These are phyloP conservation scores for Colletotrichum shisoi DNA, from an alignment of 2,329 filamentous ascomycete genomes.

Conservation along the genomic window DNA sequence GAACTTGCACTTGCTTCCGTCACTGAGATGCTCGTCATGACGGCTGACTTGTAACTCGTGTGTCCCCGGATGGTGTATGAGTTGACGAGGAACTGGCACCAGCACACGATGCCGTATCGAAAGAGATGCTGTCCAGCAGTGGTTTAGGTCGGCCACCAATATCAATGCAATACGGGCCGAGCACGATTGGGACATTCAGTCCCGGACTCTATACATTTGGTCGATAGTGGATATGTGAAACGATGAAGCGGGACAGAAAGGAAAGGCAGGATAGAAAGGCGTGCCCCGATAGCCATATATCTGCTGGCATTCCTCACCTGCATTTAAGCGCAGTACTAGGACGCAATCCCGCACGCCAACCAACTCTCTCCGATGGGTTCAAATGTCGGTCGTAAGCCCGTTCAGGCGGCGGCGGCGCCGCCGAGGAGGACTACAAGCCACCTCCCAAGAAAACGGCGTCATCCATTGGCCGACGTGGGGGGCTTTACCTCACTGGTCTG, in stretches of 20 bases:
- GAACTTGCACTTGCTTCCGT: neutral
- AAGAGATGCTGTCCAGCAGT: neutral
- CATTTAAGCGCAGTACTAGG: neutral
- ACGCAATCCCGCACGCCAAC: neutral
- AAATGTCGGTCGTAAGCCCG: neutral
- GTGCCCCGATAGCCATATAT: conserved; percentile 4
- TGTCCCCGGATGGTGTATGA: neutral
- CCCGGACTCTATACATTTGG: too few species aligned
- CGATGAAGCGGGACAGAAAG: neutral
- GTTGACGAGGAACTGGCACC: neutral
- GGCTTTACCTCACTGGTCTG: neutral
- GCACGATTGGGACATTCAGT: neutral
- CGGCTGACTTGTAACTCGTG: neutral
- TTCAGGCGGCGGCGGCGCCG: neutral
- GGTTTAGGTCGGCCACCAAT: conserved; percentile 1
- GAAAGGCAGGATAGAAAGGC: neutral
- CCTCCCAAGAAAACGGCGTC: neutral
- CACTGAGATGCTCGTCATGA: neutral
- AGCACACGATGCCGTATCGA: neutral
- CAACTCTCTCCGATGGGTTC: neutral
- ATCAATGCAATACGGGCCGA: neutral
- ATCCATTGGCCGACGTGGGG: conserved; percentile 5
- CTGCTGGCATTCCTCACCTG: neutral
- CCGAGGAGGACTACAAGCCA: too few species aligned
- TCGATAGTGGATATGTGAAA: neutral